A percentile compares a stretch with the other conserved stretches of the same genome.
phyloP scores from a whole-genome alignment of 2,329 filamentous ascomycete genomes.

The Teratosphaeria epicoccoides region DNA sequence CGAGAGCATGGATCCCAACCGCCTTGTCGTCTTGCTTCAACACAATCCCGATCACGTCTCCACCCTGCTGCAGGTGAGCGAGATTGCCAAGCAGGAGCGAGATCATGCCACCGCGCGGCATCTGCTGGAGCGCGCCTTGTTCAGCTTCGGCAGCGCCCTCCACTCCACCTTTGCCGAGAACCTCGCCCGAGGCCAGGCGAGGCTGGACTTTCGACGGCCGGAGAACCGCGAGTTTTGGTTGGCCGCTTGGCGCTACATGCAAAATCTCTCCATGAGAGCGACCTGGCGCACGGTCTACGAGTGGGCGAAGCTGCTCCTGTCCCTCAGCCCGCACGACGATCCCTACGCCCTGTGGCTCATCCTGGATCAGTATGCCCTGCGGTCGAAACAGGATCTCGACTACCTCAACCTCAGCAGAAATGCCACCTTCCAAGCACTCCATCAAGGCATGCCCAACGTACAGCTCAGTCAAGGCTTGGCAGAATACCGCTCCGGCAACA shows the following conservation, averaged over 20 bases:
- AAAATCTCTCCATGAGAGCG: conserved; percentile 76
- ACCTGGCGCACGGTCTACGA: conserved; percentile 89
- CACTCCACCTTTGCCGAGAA: conserved; percentile 71
- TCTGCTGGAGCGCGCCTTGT: conserved; percentile 79
- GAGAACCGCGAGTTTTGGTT: conserved; percentile 93
- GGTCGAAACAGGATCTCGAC: conserved; percentile 65
- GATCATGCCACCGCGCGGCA: conserved; percentile 80
- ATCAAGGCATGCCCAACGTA: conserved; percentile 56
- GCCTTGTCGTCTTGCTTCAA: conserved; percentile 65
- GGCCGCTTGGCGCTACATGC: conserved; percentile 78
- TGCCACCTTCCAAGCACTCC: conserved; percentile 37
- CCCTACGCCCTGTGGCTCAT: conserved; percentile 74
- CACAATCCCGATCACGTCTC: conserved; percentile 82
- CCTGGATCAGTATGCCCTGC: conserved; percentile 75
- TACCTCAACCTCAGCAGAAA: conserved; percentile 58
- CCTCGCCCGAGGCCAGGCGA: conserved; percentile 65
- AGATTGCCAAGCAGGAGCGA: conserved; percentile 81
- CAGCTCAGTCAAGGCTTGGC: conserved; percentile 69
- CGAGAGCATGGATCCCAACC: conserved; percentile 73
- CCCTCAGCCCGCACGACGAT: conserved; percentile 60
- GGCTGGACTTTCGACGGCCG: conserved; percentile 67
- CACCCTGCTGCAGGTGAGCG: conserved; percentile 84
- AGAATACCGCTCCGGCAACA: conserved; percentile 58
- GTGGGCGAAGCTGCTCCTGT: conserved; percentile 78
- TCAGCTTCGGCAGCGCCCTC: conserved; percentile 82